Evolutionary conservation across 1,139 yeast genomes (phyloP).

Genomic region (Kodamaea sp.): DNA sequence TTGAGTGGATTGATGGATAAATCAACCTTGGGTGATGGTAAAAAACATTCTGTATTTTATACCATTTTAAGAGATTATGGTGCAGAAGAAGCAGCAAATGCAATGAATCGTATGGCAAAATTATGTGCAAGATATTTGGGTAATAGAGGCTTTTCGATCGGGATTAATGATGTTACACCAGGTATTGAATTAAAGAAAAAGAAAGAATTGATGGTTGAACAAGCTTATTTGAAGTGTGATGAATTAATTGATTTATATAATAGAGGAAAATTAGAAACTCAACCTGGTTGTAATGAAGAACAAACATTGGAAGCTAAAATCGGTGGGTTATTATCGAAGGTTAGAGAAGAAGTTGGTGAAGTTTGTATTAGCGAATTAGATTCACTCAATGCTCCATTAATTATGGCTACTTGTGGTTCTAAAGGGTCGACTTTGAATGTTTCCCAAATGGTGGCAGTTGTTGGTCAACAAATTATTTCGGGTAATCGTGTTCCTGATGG

Average conservation of each 20-base stretch:
- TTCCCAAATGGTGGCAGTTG: conserved; percentile 99
- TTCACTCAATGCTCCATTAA: conserved; percentile 88
- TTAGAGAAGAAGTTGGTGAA: conserved; percentile 98
- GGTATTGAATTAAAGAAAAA: conserved; percentile 69
- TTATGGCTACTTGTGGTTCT: conserved; percentile 99
- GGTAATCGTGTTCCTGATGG: conserved; percentile 99
- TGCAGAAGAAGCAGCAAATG: conserved; percentile 88
- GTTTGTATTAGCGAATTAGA: conserved; percentile 92
- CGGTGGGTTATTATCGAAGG: conserved; percentile 93
- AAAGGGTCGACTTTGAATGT: conserved; percentile 97
- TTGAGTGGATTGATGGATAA: conserved; percentile 97
- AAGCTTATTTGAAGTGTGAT: conserved; percentile 89
- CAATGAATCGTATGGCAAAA: conserved; percentile 99
- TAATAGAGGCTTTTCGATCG: conserved; percentile 94
- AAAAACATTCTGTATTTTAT: conserved; percentile 93
- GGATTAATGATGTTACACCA: conserved; percentile 97
- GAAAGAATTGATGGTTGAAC: conserved; percentile 87
- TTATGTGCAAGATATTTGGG: conserved; percentile 93
- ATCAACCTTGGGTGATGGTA: conserved; percentile 94
- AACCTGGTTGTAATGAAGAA: conserved; percentile 98
- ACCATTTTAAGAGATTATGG: conserved; percentile 94
- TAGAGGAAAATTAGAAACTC: conserved; percentile 90
- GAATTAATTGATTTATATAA: conserved; percentile 78
- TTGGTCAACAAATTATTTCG: conserved; percentile 97
- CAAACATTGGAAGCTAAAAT: conserved; percentile 97